Evolutionary conservation across 495 filamentous ascomycete species (phyloP).

Genomic region (Podospora didyma): DNA sequence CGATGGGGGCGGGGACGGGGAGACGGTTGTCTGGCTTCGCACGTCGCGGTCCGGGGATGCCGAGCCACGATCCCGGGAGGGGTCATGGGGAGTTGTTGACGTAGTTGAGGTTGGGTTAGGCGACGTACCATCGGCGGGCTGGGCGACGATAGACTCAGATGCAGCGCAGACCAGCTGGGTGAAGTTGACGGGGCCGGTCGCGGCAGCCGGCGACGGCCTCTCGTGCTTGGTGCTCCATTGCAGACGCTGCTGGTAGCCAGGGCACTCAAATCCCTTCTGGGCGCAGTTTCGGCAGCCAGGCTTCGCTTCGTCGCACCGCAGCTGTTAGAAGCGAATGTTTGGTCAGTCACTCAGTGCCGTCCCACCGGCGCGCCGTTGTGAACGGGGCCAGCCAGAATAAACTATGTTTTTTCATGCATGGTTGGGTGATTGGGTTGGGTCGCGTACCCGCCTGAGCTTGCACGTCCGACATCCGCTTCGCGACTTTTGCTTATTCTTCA

Average conservation of each 20-base stretch:
- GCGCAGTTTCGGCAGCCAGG: constrained; percentile 27
- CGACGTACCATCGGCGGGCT: not conserved
- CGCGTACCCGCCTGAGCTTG: constrained; percentile 28
- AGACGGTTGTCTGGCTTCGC: not conserved
- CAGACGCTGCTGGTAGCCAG: constrained; percentile 32
- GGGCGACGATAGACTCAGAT: constrained; percentile 23
- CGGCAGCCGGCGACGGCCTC: constrained; percentile 10
- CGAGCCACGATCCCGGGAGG: not conserved
- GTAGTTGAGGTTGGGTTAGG: no score
- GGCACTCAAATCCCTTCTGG: constrained; percentile 29
- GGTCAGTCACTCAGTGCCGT: not conserved
- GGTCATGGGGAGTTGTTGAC: not conserved
- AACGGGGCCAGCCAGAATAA: not conserved
- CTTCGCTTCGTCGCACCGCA: constrained; percentile 32
- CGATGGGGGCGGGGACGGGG: constrained; percentile 7
- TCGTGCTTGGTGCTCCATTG: constrained; percentile 37
- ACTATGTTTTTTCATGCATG: not conserved
- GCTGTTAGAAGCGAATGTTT: constrained; percentile 10
- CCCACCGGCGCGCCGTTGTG: not conserved
- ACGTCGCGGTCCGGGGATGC: not conserved
- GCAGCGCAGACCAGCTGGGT: constrained; percentile 28
- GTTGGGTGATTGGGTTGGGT: not conserved
- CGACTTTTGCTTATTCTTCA: constrained; percentile 34
- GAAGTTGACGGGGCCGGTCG: constrained; percentile 27
- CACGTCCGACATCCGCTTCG: constrained; percentile 31